Evolutionary conservation across 257 asterid genomes (phyloP).

Genomic region (Mitragyna speciosa): DNA sequence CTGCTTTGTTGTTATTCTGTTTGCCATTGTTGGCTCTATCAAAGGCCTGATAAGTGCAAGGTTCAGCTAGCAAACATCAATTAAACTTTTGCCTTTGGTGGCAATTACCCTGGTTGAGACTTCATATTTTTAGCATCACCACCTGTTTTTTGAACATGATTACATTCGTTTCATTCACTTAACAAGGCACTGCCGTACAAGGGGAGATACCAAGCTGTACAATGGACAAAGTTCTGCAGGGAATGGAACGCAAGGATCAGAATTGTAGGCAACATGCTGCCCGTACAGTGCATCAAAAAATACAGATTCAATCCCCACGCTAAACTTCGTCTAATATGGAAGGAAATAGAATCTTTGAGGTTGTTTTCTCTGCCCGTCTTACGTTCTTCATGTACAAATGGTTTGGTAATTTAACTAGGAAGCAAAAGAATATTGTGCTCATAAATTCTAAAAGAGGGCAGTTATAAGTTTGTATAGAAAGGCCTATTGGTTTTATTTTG

Average conservation of each 20-base stretch:
- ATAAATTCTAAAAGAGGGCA: neutral
- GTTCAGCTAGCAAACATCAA: conserved; percentile 23
- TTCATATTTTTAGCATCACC: neutral
- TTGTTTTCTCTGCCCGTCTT: neutral
- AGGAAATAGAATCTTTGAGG: no score
- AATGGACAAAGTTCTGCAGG: neutral
- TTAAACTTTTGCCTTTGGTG: neutral
- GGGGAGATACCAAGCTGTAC: neutral
- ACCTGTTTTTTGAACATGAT: neutral
- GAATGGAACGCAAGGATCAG: neutral
- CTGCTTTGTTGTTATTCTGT: conserved; percentile 47
- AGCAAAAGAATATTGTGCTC: neutral
- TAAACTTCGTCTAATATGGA: neutral
- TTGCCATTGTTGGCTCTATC: conserved; percentile 75
- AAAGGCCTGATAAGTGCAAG: conserved; percentile 55
- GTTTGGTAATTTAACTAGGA: neutral
- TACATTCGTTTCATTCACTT: neutral
- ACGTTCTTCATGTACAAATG: neutral
- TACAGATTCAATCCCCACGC: neutral
- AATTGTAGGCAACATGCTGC: neutral
- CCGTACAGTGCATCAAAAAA: neutral
- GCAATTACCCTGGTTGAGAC: neutral
- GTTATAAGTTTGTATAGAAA: neutral
- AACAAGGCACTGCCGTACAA: neutral
- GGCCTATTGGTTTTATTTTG: neutral